Evolutionary conservation across 2,329 filamentous ascomycete genomes (phyloP), one percentile per base, ranked within the genome.

Genomic region (Colletotrichum brevisporum): DNA sequence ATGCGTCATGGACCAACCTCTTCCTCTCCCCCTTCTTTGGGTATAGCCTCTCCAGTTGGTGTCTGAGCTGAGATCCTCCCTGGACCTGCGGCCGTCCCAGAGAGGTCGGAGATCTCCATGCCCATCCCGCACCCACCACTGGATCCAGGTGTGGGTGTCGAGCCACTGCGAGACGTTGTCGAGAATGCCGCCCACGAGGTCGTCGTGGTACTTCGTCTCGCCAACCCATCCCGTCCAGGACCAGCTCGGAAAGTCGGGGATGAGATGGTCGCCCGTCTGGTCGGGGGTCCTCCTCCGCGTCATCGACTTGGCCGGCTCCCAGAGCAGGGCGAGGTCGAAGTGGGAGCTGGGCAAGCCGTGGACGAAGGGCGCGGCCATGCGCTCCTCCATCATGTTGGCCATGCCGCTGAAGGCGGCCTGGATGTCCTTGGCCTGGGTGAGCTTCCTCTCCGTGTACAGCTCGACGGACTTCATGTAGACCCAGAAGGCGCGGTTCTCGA

Each of bases 291-390:
- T 27, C 31, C 62, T 51, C 59, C 45, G 18, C n/a, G 43, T 57
- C 8, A 36, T 48, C 4, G 66, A 51, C 31, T 67, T 47, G 3
- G 63, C 48, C 3, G 71, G 72, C 51, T 77, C 69, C 78, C 79
- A 81, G 4, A 81, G 72, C 2, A 81, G 67, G 10, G 78, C 79
- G 2, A 77, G 61, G 53, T 79, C 78, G 36, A 80, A 79, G 53
- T 80, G 76, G 2, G 77, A 78, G 18, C 59, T 74, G 2, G 78
- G 78, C 0, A 81, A 73, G 6, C 78, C 78, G 39, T 74, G 76
- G 9, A 76, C 55, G 27, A 78, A 74, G 4, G 74, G 72, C 2
- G 75, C 74, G 8, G 57, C 21, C 71, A 80, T 71, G 5, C 50
- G 59, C 1, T 67, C 57, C 6, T 72, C 67, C 15, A 79, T 71